These are phyloP conservation scores for Punica granatum DNA, from an alignment of 345 rosid genomes.

Conservation along the genomic window DNA sequence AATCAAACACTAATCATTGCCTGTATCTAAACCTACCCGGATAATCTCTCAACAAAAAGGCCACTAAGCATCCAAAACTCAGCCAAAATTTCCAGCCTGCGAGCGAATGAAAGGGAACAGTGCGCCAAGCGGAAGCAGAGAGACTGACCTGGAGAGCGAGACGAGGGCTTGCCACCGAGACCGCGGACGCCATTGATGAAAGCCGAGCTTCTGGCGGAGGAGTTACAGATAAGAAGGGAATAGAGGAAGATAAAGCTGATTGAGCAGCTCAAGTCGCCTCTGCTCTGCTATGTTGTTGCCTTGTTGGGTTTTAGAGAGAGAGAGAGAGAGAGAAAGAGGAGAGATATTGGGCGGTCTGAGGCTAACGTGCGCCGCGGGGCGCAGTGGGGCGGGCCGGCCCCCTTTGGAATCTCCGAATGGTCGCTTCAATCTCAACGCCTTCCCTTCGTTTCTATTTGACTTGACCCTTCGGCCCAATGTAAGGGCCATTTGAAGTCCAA, in stretches of 20 bases:
- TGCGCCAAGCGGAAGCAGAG: neutral
- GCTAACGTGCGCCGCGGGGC: neutral
- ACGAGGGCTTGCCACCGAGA: conserved; percentile 41
- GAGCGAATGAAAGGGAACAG: neutral
- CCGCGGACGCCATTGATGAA: conserved; percentile 41
- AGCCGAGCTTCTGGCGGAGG: neutral
- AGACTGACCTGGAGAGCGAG: conserved; percentile 39
- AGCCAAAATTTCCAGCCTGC: neutral
- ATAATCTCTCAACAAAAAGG: no score
- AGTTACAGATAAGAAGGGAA: conserved; percentile 4
- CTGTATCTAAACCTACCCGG: no score
- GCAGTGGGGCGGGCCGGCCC: no score
- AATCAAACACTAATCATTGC: neutral
- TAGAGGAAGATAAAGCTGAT: neutral
- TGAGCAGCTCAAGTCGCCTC: neutral
- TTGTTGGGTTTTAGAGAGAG: neutral
- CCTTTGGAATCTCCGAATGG: neutral
- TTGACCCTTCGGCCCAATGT: no score
- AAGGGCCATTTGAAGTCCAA: no score
- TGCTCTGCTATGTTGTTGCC: neutral
- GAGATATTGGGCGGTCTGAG: neutral
- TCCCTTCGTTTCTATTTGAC: no score
- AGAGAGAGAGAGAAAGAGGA: no score
- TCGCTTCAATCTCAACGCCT: neutral
- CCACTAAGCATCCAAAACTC: neutral